Evolutionary conservation across 2,329 filamentous ascomycete species (phyloP), one percentile per base, ranked within the genome.

Genomic region (Cephalotrichum gorgonifer): DNA sequence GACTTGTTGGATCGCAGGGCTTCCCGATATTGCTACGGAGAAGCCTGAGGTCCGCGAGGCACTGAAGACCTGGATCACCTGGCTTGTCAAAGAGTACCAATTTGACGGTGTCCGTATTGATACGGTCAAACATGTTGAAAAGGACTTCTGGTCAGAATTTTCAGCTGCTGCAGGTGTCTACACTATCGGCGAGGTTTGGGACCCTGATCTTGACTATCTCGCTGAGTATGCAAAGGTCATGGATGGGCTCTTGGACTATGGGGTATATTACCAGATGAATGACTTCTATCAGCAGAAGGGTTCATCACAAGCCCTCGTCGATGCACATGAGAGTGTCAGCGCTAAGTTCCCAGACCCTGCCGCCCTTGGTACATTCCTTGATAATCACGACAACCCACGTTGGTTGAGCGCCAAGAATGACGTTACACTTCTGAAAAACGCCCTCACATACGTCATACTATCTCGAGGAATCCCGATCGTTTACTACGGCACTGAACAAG

Each of bases 401-500:
- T 79, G 78, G 59, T 60, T 74, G 22, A 72, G 64, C 52, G 60
- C 69, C 51, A 79, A 73, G 46, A 58, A 64, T 9, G 79, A 84
- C 56, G 60, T 71, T 7, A 62, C 75, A 2, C 68, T 81, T 2
- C 73, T 79, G 43, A 76, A 78, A 60, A 85, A 85, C 55, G 70
- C 76, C 5, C 67, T 84, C 38, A 70, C 78, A 0, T 83, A 78
- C 56, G 76, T 74, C n/a, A 71, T 85, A 27, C 71, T 85, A 17
- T 67, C 67, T 2, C 70, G 81, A 49, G 81, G 81, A 20, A 76
- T 84, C 35, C 79, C 80, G 1, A 78, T 83, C 49, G 69, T 84
- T 30, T 85, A 84, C 62, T 74, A 82, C 54, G 81, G 81, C 26
- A 77, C 81, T 52, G 81, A 85, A 61, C 81, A 85, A 56, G 76